Evolutionary conservation across 306 rosid species (phyloP).

Genomic region (Arachis stenosperma): DNA sequence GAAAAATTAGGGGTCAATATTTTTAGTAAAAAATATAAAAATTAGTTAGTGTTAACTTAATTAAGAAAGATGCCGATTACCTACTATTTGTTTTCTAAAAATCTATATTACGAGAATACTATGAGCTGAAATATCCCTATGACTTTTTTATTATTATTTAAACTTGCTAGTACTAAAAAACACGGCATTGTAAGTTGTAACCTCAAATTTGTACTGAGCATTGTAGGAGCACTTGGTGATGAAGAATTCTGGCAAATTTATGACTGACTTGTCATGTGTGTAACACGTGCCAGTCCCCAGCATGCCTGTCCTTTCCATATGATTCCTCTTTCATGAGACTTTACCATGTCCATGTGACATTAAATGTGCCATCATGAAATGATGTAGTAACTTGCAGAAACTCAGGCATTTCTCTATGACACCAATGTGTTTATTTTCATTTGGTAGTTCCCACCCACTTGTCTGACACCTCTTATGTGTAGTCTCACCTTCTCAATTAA

Average conservation of each 20-base stretch:
- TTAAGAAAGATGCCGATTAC: no score
- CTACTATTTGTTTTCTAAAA: no score
- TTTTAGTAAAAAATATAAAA: no score
- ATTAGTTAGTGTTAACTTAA: no score
- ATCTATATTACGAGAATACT: no score
- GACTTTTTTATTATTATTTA: neutral
- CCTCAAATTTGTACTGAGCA: neutral
- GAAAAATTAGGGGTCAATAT: no score
- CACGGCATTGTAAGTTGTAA: neutral
- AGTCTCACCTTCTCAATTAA: conserved; percentile 58
- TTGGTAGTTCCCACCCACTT: conserved; percentile 68
- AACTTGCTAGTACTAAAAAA: neutral
- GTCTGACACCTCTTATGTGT: conserved; percentile 56
- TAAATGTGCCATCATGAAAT: conserved; percentile 12
- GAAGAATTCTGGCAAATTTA: conserved; percentile 3
- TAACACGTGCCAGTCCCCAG: conserved; percentile 13
- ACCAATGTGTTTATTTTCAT: conserved; percentile 44
- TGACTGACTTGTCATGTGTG: neutral
- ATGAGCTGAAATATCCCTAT: neutral
- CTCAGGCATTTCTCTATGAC: neutral
- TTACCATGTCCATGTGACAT: conserved; percentile 30
- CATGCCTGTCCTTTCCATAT: conserved; percentile 29
- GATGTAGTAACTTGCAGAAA: neutral
- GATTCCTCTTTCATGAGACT: conserved; percentile 6
- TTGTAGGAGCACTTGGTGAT: neutral